phyloP scores from a whole-genome alignment of 1,139 yeast genomes.

The Arxiozyma telluris region DNA sequence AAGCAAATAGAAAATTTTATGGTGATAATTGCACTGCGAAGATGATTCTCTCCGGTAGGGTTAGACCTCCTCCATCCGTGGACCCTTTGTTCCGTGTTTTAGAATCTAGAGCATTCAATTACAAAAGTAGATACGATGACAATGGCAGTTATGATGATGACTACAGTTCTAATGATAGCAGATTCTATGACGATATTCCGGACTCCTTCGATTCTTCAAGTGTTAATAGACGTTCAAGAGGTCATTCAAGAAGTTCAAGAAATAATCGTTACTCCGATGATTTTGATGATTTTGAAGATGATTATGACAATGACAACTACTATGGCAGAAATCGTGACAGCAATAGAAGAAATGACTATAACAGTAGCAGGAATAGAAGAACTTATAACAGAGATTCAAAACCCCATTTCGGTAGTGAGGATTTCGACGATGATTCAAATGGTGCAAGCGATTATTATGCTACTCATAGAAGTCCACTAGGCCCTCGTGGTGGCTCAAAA shows the following conservation, averaged over 20 bases:
- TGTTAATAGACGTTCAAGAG: slow-evolving; percentile 18
- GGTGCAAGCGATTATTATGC: slow-evolving; percentile 34
- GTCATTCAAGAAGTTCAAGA: slow-evolving; percentile 26
- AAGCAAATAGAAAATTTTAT: slow-evolving; percentile 90
- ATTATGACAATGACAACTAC: slow-evolving; percentile 23
- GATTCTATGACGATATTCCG: slow-evolving; percentile 32
- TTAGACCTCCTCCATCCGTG: slow-evolving; percentile 89
- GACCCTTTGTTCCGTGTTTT: slow-evolving; percentile 81
- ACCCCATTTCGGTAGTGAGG: slow-evolving; percentile 6
- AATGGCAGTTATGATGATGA: slow-evolving; percentile 44
- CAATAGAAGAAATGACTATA: background rate
- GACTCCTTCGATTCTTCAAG: slow-evolving; percentile 26
- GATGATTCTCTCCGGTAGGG: slow-evolving; percentile 70
- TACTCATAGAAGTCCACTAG: slow-evolving; percentile 15
- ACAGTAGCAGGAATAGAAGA: slow-evolving; percentile 6
- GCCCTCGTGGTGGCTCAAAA: slow-evolving; percentile 20
- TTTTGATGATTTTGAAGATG: slow-evolving; percentile 25
- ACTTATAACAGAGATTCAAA: slow-evolving; percentile 7
- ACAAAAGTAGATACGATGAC: slow-evolving; percentile 40
- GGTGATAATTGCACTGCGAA: slow-evolving; percentile 83
- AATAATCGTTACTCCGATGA: slow-evolving; percentile 35
- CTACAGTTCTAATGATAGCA: slow-evolving; percentile 14
- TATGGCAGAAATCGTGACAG: slow-evolving; percentile 12
- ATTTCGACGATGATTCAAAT: slow-evolving; percentile 21
- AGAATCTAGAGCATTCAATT: slow-evolving; percentile 76